Base-by-base conservation (phyloP, 768 basidiomycete species). In the Mycena indigotica region DNA sequence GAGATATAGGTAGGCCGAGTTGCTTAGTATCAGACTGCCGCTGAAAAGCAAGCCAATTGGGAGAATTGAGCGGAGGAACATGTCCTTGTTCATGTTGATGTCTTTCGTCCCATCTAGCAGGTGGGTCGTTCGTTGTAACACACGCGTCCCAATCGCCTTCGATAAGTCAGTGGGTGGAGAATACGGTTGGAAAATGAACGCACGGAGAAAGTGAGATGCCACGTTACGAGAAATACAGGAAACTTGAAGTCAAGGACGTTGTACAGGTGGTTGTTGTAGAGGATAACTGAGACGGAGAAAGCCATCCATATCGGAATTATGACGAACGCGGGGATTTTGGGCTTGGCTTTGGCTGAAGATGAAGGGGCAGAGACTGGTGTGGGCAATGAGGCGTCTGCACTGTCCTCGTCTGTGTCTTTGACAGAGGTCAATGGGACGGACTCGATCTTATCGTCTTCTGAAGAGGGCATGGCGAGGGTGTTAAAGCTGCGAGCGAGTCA, bases 21-120 rank as follows among this genome's bases (percentile, higher is more conserved):
- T 98, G 75, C 87, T 89, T 19, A 38, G 29, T 30, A 38, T 63
- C 53, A 98, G 84, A 57, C 90, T 93, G 24, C 88, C 96, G 30
- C 89, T 92, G 82, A 98, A 98, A 55, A 98, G 84, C 24, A 95
- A 69, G 23, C 95, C 95, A 58, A 98, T 96, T 21, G 96, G 96
- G 15, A 98, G 80, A 63, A 98, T 98, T 29, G 90, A 92, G 55
- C 84, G 83, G 32, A 91, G 55, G 70, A 92, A 96, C 77, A 88
- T 82, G 39, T 88, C 81, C 71, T 81, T 85, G 52, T 86, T 84
- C 81, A 98, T 86, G 59, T 86, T 83, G 2, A 94, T 83, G 58
- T 93, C 91, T 61, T 86, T 86, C 40, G 79, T 77, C 53, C 86
- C 93, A 61, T 95, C 91, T 13, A 96, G 77, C 4, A 96, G 81